These are phyloP conservation scores for Corynascus novoguineensis DNA, from an alignment of 495 filamentous ascomycete genomes.

Conservation along the genomic window DNA sequence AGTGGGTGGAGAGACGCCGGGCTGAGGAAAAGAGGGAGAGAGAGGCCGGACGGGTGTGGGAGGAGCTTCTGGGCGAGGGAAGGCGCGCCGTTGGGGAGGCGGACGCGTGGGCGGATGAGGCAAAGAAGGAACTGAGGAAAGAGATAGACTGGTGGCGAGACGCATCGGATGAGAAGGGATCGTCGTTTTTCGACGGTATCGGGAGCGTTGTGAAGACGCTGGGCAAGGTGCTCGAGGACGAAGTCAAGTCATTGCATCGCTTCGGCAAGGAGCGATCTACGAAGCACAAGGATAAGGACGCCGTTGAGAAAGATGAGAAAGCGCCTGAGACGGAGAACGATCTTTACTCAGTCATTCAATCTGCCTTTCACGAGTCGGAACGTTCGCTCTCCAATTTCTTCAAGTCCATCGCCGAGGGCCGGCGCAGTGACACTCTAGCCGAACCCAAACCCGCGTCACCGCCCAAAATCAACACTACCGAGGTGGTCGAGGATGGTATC, in stretches of 20 bases:
- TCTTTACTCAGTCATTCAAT: conserved; percentile 12
- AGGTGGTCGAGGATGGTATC: conserved; percentile 6
- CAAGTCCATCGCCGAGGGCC: conserved; percentile 11
- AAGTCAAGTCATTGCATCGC: background rate
- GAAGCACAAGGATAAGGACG: background rate
- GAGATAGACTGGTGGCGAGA: conserved; percentile 1
- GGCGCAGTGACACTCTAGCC: background rate
- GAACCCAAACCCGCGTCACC: conserved; percentile 8
- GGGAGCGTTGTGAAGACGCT: background rate
- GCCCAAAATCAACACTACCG: conserved; percentile 9
- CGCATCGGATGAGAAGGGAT: background rate
- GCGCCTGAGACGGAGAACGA: conserved; percentile 16
- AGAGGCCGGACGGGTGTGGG: background rate
- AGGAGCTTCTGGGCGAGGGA: background rate
- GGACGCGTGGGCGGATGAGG: background rate
- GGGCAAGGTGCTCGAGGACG: conserved; percentile 11
- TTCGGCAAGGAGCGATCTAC: background rate
- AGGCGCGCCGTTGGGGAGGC: background rate
- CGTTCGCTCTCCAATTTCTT: conserved; percentile 21
- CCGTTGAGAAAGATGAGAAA: background rate
- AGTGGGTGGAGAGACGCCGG: conserved; percentile 18
- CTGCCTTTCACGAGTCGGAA: conserved; percentile 20
- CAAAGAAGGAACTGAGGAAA: background rate
- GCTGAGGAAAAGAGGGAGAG: background rate
- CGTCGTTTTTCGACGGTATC: conserved; percentile 8